These are phyloP conservation scores for Paracorniculantispora psalliotae DNA, from an alignment of 2,329 filamentous ascomycete species.

Conservation along the genomic window DNA sequence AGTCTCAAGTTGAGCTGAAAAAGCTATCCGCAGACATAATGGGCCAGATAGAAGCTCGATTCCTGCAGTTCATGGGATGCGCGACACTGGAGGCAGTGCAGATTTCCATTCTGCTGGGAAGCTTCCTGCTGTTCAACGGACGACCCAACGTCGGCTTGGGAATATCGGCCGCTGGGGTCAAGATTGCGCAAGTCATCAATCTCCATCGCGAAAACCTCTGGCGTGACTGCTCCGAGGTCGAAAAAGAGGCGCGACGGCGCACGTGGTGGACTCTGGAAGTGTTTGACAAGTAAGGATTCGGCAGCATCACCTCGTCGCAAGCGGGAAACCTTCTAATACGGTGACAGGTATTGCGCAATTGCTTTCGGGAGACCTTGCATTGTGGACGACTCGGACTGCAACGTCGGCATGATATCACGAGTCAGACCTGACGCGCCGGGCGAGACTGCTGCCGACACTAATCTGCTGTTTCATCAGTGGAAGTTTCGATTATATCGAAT, in stretches of 20 bases:
- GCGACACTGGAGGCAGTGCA: constrained; percentile 12
- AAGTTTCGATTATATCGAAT: constrained; percentile 13
- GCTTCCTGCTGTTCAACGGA: constrained; percentile 10
- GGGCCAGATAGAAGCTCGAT: background rate
- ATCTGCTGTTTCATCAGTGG: background rate
- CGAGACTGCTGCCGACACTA: background rate
- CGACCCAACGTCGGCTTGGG: constrained; percentile 11
- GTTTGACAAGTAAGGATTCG: constrained; percentile 10
- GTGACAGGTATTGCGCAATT: constrained; percentile 6
- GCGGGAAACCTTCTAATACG: background rate
- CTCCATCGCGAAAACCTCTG: constrained; percentile 11
- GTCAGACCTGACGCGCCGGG: background rate
- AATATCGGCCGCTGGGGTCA: constrained; percentile 13
- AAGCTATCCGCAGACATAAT: constrained; percentile 5
- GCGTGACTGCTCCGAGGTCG: background rate
- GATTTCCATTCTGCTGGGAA: constrained; percentile 10
- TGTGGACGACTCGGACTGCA: constrained; percentile 12
- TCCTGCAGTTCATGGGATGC: constrained; percentile 8
- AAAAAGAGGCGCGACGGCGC: constrained; percentile 4
- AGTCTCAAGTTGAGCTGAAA: background rate
- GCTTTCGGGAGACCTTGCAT: constrained; percentile 13
- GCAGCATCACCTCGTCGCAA: background rate
- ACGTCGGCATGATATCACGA: constrained; percentile 6
- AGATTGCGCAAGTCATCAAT: constrained; percentile 14
- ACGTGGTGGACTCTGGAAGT: constrained; percentile 14